A percentile compares a stretch with the other conserved stretches of the same genome.
phyloP scores from a whole-genome alignment of 768 basidiomycete species.

The Rhizopogon salebrosus region DNA sequence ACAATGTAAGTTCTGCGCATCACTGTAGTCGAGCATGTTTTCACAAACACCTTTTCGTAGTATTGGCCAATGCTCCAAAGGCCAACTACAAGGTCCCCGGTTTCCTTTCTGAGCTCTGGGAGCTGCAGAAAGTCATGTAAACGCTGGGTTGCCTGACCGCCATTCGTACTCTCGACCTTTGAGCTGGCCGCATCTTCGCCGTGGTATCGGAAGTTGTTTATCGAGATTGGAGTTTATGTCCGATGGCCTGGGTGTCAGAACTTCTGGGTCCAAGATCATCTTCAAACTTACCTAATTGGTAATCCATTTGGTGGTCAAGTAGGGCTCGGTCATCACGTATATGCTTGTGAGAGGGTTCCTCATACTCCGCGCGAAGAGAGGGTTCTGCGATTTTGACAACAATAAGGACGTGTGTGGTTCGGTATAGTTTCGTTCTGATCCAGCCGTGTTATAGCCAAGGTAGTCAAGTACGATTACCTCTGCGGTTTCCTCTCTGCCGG shows the following conservation, averaged over 20 bases:
- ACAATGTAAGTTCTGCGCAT: conserved; percentile 43
- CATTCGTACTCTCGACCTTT: conserved; percentile 92
- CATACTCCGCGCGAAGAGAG: conserved; percentile 84
- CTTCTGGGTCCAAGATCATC: conserved; percentile 97
- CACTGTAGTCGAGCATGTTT: background rate
- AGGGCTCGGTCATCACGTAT: conserved; percentile 65
- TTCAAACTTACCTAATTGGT: conserved; percentile 92
- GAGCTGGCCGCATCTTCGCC: conserved; percentile 83
- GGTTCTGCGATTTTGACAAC: conserved; percentile 87
- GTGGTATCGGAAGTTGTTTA: conserved; percentile 77
- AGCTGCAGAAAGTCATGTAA: conserved; percentile 96
- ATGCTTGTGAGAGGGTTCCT: conserved; percentile 68
- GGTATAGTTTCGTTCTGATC: background rate
- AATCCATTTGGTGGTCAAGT: conserved; percentile 94
- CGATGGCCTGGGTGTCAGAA: conserved; percentile 46
- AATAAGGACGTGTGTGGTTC: conserved; percentile 45
- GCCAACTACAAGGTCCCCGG: conserved; percentile 90
- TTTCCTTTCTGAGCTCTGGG: conserved; percentile 87
- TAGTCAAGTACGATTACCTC: conserved; percentile 86
- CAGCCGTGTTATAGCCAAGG: conserved; percentile 55
- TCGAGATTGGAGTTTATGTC: background rate
- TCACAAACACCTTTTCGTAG: conserved; percentile 33
- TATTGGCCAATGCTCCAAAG: conserved; percentile 62
- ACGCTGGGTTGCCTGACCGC: conserved; percentile 91
- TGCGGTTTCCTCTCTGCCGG: conserved; percentile 91